phyloP scores from a whole-genome alignment of 345 rosid genomes.

The Salix brachista region DNA sequence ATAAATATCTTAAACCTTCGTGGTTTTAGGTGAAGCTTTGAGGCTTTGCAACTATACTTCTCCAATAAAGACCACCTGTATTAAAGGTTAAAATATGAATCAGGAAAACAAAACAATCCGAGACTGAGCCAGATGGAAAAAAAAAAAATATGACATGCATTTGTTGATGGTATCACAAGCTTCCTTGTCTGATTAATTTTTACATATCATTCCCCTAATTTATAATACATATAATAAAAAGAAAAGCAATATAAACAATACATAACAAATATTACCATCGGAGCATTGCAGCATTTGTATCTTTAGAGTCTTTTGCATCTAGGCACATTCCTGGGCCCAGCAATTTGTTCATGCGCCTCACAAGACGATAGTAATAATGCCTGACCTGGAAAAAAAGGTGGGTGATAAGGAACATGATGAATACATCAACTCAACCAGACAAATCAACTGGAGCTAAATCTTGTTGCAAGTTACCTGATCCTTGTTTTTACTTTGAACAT shows the following conservation, averaged over 20 bases:
- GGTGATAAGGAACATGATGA: conserved; percentile 4
- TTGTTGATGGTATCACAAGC: background rate
- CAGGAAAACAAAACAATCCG: background rate
- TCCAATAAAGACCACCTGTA: conserved; percentile 98
- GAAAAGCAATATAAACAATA: conserved; percentile 1
- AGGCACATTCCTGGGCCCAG: conserved; percentile 84
- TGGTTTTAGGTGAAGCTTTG: conserved; percentile 96
- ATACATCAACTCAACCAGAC: conserved; percentile 8
- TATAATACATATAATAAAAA: background rate
- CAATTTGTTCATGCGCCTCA: conserved; percentile 97
- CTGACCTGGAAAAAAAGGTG: conserved; percentile 64
- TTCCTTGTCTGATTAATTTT: background rate
- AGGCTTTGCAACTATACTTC: conserved; percentile 96
- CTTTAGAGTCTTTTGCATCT: conserved; percentile 97
- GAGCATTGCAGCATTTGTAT: conserved; percentile 97
- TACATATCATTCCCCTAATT: background rate
- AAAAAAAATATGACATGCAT: background rate
- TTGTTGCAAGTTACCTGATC: conserved; percentile 69
- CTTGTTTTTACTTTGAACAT: conserved; percentile 95
- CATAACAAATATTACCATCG: conserved; percentile 61
- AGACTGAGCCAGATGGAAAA: background rate
- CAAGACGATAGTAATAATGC: conserved; percentile 95
- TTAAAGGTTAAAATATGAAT: conserved; percentile 10
- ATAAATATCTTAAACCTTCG: conserved; percentile 89
- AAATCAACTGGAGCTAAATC: background rate